Evolutionary conservation across 148 eudicot genomes (phyloP).

Genomic region (Arbutus unedo): DNA sequence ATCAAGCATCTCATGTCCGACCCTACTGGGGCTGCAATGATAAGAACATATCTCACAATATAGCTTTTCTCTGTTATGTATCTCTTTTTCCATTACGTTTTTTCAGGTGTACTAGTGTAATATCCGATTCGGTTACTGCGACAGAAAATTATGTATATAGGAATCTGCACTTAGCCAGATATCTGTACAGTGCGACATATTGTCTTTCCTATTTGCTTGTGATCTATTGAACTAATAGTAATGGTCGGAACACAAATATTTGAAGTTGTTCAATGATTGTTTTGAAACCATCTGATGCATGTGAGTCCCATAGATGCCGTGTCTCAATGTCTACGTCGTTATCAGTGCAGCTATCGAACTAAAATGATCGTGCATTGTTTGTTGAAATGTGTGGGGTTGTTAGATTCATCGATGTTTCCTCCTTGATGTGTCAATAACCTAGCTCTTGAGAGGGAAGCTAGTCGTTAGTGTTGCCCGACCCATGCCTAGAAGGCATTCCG

Average conservation of each 20-base stretch:
- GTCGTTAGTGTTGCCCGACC: too few species aligned
- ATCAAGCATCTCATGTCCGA: constrained; percentile 83
- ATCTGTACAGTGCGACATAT: background rate
- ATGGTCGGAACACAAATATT: background rate
- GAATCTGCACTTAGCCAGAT: background rate
- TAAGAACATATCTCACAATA: constrained; percentile 67
- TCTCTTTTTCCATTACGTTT: background rate
- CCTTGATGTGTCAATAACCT: too few species aligned
- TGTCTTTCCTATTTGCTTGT: background rate
- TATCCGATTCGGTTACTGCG: background rate
- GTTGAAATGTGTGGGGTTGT: background rate
- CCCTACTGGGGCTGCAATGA: constrained; percentile 81
- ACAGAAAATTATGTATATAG: background rate
- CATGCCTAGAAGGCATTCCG: too few species aligned
- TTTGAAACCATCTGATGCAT: background rate
- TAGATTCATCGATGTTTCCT: too few species aligned
- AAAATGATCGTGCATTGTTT: background rate
- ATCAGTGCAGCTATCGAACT: background rate
- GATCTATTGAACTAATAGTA: background rate
- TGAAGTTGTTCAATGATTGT: background rate
- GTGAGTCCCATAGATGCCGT: background rate
- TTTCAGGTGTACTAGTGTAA: background rate
- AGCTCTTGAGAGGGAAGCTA: too few species aligned
- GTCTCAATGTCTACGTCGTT: too few species aligned
- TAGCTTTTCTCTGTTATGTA: constrained; percentile 19